Percentiles rank a stretch among this genome's conserved stretches.
These are phyloP conservation scores for Dactylellina leptospora DNA, from an alignment of 2,329 filamentous ascomycete genomes.

Conservation along the genomic window DNA sequence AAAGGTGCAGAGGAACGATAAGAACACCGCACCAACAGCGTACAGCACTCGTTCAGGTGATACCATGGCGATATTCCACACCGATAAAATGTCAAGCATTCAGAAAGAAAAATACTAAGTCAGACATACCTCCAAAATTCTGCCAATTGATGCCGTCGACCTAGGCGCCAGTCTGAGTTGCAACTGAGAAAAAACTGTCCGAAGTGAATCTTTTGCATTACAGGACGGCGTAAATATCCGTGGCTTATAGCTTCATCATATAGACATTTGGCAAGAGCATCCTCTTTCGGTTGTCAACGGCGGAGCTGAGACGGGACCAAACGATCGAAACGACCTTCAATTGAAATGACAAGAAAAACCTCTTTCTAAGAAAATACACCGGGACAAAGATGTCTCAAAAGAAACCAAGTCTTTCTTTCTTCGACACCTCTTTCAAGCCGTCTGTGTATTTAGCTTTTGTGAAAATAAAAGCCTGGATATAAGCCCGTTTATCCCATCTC, in stretches of 20 bases:
- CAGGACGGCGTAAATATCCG: slow-evolving; percentile 10
- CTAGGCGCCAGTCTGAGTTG: too few relatives aligned
- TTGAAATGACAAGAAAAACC: too few relatives aligned
- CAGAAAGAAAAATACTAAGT: too few relatives aligned
- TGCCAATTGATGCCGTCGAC: too few relatives aligned
- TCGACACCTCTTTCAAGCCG: too few relatives aligned
- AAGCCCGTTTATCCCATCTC: slow-evolving; percentile 37
- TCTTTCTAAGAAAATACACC: not conserved
- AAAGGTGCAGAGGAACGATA: not conserved
- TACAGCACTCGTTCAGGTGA: slow-evolving; percentile 14
- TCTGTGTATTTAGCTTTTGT: too few relatives aligned
- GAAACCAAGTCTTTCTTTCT: not conserved
- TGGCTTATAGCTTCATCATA: not conserved
- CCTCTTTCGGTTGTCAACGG: not conserved
- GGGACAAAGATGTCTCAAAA: not conserved
- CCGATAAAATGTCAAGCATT: too few relatives aligned
- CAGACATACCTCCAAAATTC: too few relatives aligned
- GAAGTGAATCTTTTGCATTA: too few relatives aligned
- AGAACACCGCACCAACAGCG: slow-evolving; percentile 9
- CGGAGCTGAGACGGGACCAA: slow-evolving; percentile 1
- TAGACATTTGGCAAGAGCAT: slow-evolving; percentile 3
- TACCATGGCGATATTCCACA: slow-evolving; percentile 1
- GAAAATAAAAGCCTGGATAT: too few relatives aligned
- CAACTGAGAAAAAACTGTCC: too few relatives aligned
- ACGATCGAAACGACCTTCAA: not conserved